Evolutionary conservation across 1,139 yeast species (phyloP), one percentile per base, ranked within the genome.

Genomic region (Hemisphaericaspora subhashii): DNA sequence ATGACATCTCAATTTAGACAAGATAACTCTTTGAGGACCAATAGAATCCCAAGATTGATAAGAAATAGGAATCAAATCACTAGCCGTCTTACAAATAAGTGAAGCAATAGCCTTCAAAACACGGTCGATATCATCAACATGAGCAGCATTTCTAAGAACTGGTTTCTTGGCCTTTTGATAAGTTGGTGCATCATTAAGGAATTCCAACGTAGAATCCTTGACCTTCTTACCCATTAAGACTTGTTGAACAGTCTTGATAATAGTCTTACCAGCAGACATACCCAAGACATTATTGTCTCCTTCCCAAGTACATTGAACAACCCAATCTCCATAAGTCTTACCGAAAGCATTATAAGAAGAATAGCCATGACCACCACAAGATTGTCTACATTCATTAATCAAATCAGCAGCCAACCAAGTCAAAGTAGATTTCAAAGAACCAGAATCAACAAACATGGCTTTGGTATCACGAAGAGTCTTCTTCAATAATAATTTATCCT

Each of bases 321-420:
- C 95, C 89, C 96, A 90, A 62, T 89, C 97, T 46, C 79, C 77
- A 64, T 79, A 86, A 23, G 90, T 92, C 58, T 85, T 87, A 40
- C 95, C 96, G 57, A 89, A 86, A 3, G 92, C 96, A 50, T 86
- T 80, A 68, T 89, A 89, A 14, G 90, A 79, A 18, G 95, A 86
- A 65, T 89, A 89, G 33, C 97, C 97, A 58, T 88, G 96, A 37
- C 97, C 97, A 64, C 97, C 97, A 67, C 96, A 89, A n/a, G 95
- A 78, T 68, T 89, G 97, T 66, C 97, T 80, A 48, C 89, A 77
- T 66, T 89, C 89, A 57, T 87, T 96, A 56, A 89, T 89, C 51
- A 84, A 70, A 42, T 77, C 78, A 37, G 89, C 81, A 32, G 87
- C 79, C 36, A 82, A 74, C 97, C 97, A 89, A 29, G 97, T 89